Evolutionary conservation across 345 rosid genomes (phyloP).

Genomic region (Hibiscus tridactylites): DNA sequence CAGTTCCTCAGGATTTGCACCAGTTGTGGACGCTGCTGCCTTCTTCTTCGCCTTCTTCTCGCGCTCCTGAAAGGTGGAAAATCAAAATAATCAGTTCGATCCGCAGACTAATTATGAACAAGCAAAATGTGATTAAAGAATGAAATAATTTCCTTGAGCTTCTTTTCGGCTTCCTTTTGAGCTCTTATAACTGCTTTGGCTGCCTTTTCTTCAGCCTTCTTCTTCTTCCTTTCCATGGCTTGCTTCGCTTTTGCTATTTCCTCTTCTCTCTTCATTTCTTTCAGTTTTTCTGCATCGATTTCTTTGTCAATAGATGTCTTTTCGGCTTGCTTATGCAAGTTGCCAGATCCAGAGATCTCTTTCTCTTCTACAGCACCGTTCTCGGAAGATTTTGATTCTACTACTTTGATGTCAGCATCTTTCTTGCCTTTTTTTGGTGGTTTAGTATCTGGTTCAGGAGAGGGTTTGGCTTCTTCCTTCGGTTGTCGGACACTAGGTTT

Average conservation of each 20-base stretch:
- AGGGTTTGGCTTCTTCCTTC: constrained; percentile 53
- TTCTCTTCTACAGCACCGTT: constrained; percentile 23
- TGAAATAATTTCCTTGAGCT: constrained; percentile 56
- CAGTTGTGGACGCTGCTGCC: constrained; percentile 28
- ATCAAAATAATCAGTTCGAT: neutral
- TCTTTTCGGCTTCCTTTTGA: constrained; percentile 91
- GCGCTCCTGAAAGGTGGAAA: constrained; percentile 46
- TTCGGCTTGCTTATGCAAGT: constrained; percentile 23
- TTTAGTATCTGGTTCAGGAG: constrained; percentile 32
- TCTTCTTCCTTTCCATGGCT: constrained; percentile 95
- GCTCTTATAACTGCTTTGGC: constrained; percentile 82
- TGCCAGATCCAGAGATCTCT: constrained; percentile 31
- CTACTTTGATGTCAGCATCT: constrained; percentile 34
- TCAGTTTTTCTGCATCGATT: constrained; percentile 60
- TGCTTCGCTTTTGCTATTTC: constrained; percentile 84
- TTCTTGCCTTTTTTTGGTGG: constrained; percentile 33
- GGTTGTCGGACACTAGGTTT: constrained; percentile 49
- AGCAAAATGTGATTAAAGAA: neutral
- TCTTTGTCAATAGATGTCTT: constrained; percentile 18
- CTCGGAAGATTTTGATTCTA: constrained; percentile 31
- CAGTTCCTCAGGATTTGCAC: constrained; percentile 34
- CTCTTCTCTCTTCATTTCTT: constrained; percentile 83
- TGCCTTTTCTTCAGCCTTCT: constrained; percentile 81
- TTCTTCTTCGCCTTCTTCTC: constrained; percentile 89
- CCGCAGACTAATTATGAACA: neutral